Evolutionary conservation across 805 yeast species (phyloP).

Genomic region (Saccharomycopsis guyanensis): DNA sequence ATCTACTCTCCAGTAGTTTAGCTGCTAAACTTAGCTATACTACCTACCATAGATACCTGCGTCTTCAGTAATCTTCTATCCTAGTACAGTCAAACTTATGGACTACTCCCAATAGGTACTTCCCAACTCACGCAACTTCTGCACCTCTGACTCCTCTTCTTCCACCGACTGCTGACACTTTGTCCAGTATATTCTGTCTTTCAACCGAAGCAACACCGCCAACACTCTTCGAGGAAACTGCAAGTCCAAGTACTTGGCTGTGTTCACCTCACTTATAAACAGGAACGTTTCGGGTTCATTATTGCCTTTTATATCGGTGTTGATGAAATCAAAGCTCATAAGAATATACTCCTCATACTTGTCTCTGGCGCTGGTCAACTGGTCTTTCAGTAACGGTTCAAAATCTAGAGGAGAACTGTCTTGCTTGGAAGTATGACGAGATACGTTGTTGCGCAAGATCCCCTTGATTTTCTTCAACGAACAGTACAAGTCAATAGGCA

Average conservation of each 20-base stretch:
- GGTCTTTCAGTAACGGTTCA: slow-evolving; percentile 28
- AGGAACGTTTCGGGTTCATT: slow-evolving; percentile 25
- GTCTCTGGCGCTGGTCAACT: slow-evolving; percentile 20
- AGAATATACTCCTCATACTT: slow-evolving; percentile 33
- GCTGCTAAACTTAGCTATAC: too few relatives aligned
- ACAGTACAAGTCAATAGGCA: slow-evolving; percentile 51
- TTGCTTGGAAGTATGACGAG: background rate
- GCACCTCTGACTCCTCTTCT: slow-evolving; percentile 61
- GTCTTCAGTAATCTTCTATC: too few relatives aligned
- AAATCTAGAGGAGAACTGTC: slow-evolving; percentile 28
- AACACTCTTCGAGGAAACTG: slow-evolving; percentile 80
- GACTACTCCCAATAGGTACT: background rate
- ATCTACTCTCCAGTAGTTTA: too few relatives aligned
- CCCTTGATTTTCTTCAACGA: slow-evolving; percentile 36
- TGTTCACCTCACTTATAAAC: slow-evolving; percentile 25
- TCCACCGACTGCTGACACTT: slow-evolving; percentile 56
- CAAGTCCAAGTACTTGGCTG: slow-evolving; percentile 47
- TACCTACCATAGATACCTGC: too few relatives aligned
- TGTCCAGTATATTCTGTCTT: slow-evolving; percentile 63
- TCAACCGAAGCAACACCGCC: slow-evolving; percentile 52
- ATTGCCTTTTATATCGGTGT: slow-evolving; percentile 25
- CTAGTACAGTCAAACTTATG: too few relatives aligned
- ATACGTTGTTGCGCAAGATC: slow-evolving; percentile 37
- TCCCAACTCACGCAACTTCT: slow-evolving; percentile 43
- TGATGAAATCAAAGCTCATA: slow-evolving; percentile 19